phyloP scores from a whole-genome alignment of 306 rosid genomes.

The Biancaea sappan region DNA sequence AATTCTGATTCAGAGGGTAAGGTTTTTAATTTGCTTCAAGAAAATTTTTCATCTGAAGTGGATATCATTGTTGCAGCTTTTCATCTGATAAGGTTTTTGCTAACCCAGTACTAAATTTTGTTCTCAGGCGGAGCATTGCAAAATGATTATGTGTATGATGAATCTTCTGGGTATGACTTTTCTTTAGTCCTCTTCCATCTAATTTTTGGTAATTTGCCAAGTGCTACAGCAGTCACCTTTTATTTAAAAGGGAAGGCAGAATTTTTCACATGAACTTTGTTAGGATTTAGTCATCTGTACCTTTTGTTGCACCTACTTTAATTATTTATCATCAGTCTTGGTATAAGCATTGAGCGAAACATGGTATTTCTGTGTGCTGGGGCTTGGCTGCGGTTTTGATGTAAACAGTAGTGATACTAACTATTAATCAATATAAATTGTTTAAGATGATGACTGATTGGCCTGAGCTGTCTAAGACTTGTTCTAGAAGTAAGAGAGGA shows the following conservation, averaged over 20 bases:
- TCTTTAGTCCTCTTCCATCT: conserved; percentile 11
- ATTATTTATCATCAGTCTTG: not conserved
- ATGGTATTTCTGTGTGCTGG: not conserved
- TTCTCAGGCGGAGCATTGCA: conserved; percentile 53
- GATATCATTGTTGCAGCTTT: conserved; percentile 5
- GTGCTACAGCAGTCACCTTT: not conserved
- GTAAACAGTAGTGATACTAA: not conserved
- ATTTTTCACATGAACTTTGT: not conserved
- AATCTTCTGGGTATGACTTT: conserved; percentile 61
- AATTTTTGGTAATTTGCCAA: conserved; percentile 12
- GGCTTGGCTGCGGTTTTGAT: not conserved
- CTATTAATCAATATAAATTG: not conserved
- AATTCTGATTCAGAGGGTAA: conserved; percentile 51
- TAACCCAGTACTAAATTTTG: conserved; percentile 13
- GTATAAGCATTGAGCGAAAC: not conserved
- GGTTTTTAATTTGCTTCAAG: conserved; percentile 17
- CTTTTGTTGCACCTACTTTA: not conserved
- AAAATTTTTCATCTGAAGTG: conserved; percentile 30
- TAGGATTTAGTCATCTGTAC: not conserved
- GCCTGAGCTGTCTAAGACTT: too few species aligned
- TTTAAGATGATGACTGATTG: conserved; percentile 1
- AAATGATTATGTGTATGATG: conserved; percentile 65
- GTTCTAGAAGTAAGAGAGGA: too few species aligned
- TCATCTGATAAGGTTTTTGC: conserved; percentile 2
- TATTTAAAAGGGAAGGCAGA: not conserved